A percentile compares a stretch with the other conserved stretches of the same genome.
Evolutionary conservation across 1,284 basidiomycete species (phyloP).

Genomic region (Malassezia dermatis): DNA sequence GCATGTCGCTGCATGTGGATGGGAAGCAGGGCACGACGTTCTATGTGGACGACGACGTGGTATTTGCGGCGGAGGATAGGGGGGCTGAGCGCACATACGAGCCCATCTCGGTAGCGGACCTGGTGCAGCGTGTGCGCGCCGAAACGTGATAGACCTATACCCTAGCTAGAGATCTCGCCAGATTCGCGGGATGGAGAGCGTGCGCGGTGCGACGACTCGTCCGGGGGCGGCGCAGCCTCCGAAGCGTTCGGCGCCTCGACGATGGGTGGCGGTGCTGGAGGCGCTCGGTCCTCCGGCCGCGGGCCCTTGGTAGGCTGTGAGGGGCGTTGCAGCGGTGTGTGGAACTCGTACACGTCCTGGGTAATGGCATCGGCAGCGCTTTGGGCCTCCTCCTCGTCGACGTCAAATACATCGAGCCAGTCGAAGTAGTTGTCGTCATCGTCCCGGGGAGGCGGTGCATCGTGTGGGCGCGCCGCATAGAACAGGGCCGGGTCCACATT

Average conservation of each 20-base stretch:
- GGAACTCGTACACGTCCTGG: conserved; percentile 29
- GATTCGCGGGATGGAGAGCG: not conserved
- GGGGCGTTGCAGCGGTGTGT: conserved; percentile 16
- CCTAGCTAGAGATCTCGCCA: conserved; percentile 7
- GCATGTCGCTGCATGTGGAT: conserved; percentile 64
- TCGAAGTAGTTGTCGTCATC: conserved; percentile 10
- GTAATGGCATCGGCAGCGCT: conserved; percentile 26
- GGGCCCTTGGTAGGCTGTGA: not conserved
- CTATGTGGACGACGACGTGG: conserved; percentile 70
- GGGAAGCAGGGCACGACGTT: conserved; percentile 73
- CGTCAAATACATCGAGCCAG: conserved; percentile 39
- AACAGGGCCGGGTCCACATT: conserved; percentile 23
- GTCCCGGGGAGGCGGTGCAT: conserved; percentile 12
- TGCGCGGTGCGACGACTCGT: not conserved
- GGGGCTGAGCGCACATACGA: not conserved
- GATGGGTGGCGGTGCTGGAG: not conserved
- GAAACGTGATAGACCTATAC: not conserved
- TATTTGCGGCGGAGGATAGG: conserved; percentile 10
- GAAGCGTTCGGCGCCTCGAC: not conserved
- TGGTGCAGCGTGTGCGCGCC: conserved; percentile 4
- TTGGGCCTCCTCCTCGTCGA: conserved; percentile 31
- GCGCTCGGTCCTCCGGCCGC: not conserved
- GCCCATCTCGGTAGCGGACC: conserved; percentile 6
- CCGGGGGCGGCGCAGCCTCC: not conserved
- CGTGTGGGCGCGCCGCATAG: conserved; percentile 6